Percentiles rank a stretch among this genome's conserved stretches.
Evolutionary conservation across 257 asterid species (phyloP).

Genomic region (Eucommia ulmoides): DNA sequence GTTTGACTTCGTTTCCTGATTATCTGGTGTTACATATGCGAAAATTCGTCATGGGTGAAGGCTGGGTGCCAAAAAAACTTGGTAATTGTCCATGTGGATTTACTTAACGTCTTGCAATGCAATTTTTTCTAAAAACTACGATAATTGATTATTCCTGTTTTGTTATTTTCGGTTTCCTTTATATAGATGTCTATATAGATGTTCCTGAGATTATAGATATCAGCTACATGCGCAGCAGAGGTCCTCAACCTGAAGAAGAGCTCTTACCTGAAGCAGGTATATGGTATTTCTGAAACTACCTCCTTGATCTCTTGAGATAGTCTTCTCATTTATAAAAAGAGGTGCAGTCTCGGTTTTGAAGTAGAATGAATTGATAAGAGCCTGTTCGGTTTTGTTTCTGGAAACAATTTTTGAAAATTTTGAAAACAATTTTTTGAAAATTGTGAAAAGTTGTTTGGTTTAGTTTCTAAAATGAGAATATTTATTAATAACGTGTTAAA

Average conservation of each 20-base stretch:
- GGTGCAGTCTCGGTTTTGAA: no score
- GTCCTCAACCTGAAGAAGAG: constrained; percentile 91
- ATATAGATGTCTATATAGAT: constrained; percentile 80
- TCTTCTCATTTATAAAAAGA: no score
- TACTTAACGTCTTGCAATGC: constrained; percentile 4
- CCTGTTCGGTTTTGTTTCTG: no score
- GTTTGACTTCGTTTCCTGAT: constrained; percentile 91
- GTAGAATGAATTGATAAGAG: no score
- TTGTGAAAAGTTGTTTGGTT: no score
- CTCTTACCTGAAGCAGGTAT: constrained; percentile 70
- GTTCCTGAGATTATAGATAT: constrained; percentile 88
- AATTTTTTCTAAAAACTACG: constrained; percentile 2
- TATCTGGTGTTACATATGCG: constrained; percentile 94
- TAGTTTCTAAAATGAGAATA: no score
- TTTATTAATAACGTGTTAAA: no score
- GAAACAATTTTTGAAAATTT: no score
- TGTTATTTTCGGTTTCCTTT: constrained; percentile 9
- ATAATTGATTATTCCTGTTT: constrained; percentile 7
- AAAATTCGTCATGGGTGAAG: constrained; percentile 82
- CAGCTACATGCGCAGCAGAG: constrained; percentile 82
- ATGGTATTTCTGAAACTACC: no score
- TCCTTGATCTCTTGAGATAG: no score
- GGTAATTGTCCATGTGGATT: constrained; percentile 30
- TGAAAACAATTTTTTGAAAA: no score
- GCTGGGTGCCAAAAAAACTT: constrained; percentile 96